Evolutionary conservation across 305 asterid species (phyloP).

Genomic region (Fraxinus angustifolia): DNA sequence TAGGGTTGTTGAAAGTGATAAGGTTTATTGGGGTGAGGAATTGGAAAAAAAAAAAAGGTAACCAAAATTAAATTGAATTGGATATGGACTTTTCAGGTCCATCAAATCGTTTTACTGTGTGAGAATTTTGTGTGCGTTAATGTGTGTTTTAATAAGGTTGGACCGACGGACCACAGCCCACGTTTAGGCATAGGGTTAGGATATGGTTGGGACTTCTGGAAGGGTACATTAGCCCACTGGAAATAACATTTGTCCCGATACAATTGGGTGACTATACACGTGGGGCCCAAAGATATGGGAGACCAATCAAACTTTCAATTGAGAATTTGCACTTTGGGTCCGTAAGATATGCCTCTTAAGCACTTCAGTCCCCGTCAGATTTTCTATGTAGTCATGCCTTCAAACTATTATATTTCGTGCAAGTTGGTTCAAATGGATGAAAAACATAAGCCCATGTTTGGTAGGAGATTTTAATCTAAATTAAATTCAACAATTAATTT

Average conservation of each 20-base stretch:
- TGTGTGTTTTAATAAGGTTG: constrained; percentile 14
- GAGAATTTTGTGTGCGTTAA: constrained; percentile 21
- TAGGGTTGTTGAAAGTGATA: background rate
- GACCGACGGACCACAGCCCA: constrained; percentile 17
- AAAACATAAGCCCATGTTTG: too few species aligned
- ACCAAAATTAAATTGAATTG: constrained; percentile 20
- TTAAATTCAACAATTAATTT: too few species aligned
- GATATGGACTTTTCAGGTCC: constrained; percentile 52
- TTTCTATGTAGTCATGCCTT: background rate
- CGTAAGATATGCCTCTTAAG: background rate
- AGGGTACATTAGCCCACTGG: background rate
- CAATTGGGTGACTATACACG: background rate
- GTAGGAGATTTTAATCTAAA: too few species aligned
- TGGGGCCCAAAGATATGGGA: background rate
- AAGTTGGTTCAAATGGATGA: too few species aligned
- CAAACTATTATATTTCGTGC: background rate
- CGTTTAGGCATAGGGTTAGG: background rate
- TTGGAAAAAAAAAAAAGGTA: background rate
- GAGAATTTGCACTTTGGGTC: background rate
- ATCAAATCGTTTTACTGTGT: constrained; percentile 23
- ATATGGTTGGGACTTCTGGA: background rate
- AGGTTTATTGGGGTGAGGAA: background rate
- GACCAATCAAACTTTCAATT: background rate
- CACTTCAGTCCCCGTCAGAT: background rate
- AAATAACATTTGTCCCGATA: background rate